phyloP scores from a whole-genome alignment of 768 basidiomycete species.

The Glaciozyma antarctica region DNA sequence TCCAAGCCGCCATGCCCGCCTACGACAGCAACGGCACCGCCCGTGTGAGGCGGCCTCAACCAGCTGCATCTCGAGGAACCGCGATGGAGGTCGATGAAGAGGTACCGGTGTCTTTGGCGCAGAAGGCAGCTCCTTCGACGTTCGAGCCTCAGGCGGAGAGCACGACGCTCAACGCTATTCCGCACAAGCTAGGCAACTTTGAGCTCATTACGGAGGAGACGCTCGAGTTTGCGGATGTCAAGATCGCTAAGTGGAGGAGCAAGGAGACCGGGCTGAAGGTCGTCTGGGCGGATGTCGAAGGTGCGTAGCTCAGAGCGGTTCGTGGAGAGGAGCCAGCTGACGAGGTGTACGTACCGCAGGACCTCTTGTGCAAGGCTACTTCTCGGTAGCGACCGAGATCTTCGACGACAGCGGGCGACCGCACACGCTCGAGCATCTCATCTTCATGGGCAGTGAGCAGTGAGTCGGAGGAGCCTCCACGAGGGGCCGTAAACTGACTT shows the following conservation, averaged over 20 bases:
- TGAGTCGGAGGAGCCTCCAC: not conserved
- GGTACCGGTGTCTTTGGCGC: too few species aligned
- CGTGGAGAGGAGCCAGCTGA: not conserved
- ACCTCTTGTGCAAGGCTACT: slow-evolving; percentile 29
- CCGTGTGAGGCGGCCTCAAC: too few species aligned
- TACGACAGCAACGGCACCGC: too few species aligned
- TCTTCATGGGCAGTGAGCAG: slow-evolving; percentile 64
- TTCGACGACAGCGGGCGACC: slow-evolving; percentile 53
- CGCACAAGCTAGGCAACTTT: slow-evolving; percentile 20
- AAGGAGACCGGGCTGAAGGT: slow-evolving; percentile 26
- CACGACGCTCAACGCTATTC: slow-evolving; percentile 1
- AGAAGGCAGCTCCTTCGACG: too few species aligned
- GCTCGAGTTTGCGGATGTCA: slow-evolving; percentile 17
- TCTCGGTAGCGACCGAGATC: slow-evolving; percentile 22
- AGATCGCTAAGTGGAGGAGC: slow-evolving; percentile 26
- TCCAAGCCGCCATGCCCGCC: too few species aligned
- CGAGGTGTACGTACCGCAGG: not conserved
- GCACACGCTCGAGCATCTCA: slow-evolving; percentile 71
- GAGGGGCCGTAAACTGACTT: not conserved
- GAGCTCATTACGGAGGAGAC: slow-evolving; percentile 22
- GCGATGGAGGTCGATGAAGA: too few species aligned
- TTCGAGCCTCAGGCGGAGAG: too few species aligned
- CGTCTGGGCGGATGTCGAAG: slow-evolving; percentile 20
- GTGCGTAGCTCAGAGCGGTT: not conserved
- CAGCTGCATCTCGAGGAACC: too few species aligned